Evolutionary conservation across 2,329 filamentous ascomycete species (phyloP).

Genomic region (Bipolaris sorokiniana): DNA sequence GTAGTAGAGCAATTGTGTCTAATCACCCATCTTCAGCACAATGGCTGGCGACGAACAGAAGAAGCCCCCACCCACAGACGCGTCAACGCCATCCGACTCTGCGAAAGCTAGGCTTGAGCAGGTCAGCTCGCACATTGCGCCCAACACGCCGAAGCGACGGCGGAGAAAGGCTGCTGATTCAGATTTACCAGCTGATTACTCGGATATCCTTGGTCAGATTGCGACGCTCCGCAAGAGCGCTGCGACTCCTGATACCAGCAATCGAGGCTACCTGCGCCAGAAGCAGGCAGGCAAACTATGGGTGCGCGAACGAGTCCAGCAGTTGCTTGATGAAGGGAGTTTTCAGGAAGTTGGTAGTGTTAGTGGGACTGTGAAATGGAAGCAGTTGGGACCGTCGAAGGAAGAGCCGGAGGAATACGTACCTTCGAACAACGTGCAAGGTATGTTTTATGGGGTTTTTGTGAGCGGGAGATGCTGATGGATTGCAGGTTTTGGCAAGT

Average conservation of each 20-base stretch:
- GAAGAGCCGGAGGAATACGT: conserved; percentile 60
- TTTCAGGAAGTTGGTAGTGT: conserved; percentile 67
- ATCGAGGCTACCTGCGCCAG: conserved; percentile 66
- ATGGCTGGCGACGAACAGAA: conserved; percentile 37
- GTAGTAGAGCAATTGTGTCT: background rate
- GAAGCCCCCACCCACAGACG: conserved; percentile 20
- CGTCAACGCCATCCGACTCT: conserved; percentile 26
- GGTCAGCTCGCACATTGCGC: conserved; percentile 54
- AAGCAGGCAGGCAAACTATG: conserved; percentile 69
- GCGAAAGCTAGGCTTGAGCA: conserved; percentile 57
- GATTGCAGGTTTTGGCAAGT: conserved; percentile 53
- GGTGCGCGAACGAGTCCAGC: conserved; percentile 66
- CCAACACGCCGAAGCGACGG: conserved; percentile 47
- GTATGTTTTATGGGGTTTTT: conserved; percentile 10
- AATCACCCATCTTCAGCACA: background rate
- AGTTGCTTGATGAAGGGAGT: conserved; percentile 62
- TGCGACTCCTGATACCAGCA: conserved; percentile 59
- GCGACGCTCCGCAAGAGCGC: conserved; percentile 59
- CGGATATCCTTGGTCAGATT: conserved; percentile 66
- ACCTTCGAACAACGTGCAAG: conserved; percentile 69
- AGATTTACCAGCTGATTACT: conserved; percentile 65
- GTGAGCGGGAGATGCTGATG: conserved; percentile 4
- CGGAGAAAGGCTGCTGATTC: conserved; percentile 45
- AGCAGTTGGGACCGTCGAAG: conserved; percentile 51
- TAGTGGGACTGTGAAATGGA: conserved; percentile 66